Evolutionary conservation across 306 rosid genomes (phyloP).

Genomic region (Mimosa pudica): DNA sequence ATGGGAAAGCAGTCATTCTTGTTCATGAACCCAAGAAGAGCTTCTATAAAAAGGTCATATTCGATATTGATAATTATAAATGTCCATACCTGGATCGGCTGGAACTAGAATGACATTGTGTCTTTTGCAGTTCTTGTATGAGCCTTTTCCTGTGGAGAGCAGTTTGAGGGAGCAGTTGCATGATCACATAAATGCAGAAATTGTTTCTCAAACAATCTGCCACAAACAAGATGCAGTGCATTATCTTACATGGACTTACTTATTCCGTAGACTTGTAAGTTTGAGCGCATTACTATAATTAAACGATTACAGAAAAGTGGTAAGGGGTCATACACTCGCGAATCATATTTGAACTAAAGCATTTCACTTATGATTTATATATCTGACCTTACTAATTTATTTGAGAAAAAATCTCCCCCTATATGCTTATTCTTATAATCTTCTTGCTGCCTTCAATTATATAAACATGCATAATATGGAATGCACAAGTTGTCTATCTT

Average conservation of each 20-base stretch:
- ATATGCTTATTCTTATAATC: background rate
- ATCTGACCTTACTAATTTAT: background rate
- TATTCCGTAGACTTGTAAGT: constrained; percentile 92
- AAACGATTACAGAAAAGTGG: constrained; percentile 5
- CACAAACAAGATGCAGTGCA: constrained; percentile 94
- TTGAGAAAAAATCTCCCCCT: background rate
- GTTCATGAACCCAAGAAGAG: constrained; percentile 99
- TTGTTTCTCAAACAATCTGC: constrained; percentile 92
- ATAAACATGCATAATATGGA: background rate
- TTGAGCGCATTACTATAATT: constrained; percentile 25
- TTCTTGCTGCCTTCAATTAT: background rate
- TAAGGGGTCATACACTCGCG: background rate
- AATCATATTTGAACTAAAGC: background rate
- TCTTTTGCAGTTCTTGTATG: constrained; percentile 85
- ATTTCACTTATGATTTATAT: background rate
- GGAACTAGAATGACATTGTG: constrained; percentile 34
- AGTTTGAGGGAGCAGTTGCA: constrained; percentile 90
- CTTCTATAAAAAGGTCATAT: constrained; percentile 86
- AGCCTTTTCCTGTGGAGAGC: constrained; percentile 98
- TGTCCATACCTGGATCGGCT: constrained; percentile 17
- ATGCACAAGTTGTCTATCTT: background rate
- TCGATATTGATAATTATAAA: constrained; percentile 30
- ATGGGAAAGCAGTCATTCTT: constrained; percentile 98
- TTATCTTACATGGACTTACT: constrained; percentile 96
- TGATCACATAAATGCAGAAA: constrained; percentile 89